These are phyloP conservation scores for Kazachstania kunashirensis DNA, from an alignment of 805 yeast species.

Conservation along the genomic window DNA sequence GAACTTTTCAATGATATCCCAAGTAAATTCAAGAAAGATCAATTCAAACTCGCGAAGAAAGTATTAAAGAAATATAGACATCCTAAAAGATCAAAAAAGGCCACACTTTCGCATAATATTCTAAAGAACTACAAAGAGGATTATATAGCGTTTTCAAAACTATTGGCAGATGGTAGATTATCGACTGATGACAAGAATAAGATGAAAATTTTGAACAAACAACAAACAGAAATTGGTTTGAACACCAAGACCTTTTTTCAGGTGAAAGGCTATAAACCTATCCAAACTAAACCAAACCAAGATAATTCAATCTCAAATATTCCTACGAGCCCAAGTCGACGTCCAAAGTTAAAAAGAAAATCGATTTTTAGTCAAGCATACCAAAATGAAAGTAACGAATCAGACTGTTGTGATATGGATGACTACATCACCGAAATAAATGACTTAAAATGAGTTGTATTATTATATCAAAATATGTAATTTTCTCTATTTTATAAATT, in stretches of 20 bases:
- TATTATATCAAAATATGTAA: background rate
- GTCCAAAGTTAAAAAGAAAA: background rate
- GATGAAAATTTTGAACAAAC: slow-evolving; percentile 6
- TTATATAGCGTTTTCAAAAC: slow-evolving; percentile 11
- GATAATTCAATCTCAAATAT: background rate
- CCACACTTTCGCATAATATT: no score
- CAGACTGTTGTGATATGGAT: slow-evolving; percentile 7
- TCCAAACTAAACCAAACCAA: background rate
- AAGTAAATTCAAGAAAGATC: slow-evolving; percentile 11
- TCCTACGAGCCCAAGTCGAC: no score
- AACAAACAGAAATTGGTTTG: slow-evolving; percentile 9
- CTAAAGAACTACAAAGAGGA: slow-evolving; percentile 8
- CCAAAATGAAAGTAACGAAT: background rate
- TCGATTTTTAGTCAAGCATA: background rate
- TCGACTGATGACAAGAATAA: slow-evolving; percentile 11
- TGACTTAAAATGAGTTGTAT: background rate
- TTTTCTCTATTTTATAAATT: background rate
- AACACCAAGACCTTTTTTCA: slow-evolving; percentile 16
- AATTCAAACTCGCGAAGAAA: slow-evolving; percentile 20
- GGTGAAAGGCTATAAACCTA: slow-evolving; percentile 10
- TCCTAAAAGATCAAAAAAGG: slow-evolving; percentile 3
- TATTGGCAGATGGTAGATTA: slow-evolving; percentile 14
- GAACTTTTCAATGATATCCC: slow-evolving; percentile 27
- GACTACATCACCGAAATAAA: slow-evolving; percentile 13
- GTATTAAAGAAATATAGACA: slow-evolving; percentile 16